Evolutionary conservation across 148 eudicot species (phyloP), one percentile per base, ranked within the genome.

Genomic region (Rhododendron kiyosumense): DNA sequence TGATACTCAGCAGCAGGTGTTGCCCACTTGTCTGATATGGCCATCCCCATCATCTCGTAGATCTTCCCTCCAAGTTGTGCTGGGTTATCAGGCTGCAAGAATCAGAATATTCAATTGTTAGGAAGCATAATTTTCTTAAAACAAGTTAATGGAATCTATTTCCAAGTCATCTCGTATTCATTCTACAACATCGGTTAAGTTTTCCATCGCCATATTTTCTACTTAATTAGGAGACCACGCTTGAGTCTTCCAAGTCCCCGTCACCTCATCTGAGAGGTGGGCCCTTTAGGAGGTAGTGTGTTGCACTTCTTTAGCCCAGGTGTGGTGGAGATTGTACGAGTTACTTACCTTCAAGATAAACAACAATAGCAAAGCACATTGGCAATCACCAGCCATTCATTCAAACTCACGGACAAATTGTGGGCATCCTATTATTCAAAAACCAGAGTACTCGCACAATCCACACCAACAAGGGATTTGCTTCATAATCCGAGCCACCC

Each of bases 1-100:
- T 93, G 88, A 74, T 46, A 84, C 48, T 69, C 88, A n/a, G 51
- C 84, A 61, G 84, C 54, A 10, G 89, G 67, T 17, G 90, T n/a
- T 11, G 75, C 89, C 94, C 94, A 95, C 85, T 94, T 95, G 89
- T 87, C 92, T 28, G 94, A 85, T 49, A 97, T 90, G 86, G 98
- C 95, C 89, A 85, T 81, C 48, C 91, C 93, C 99, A 97, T 93
- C 98, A 96, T 93, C 87, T 95, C 99, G 43, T 96, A 97, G 15
- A 97, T 95, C 88, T 95, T 97, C 61, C 96, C 98, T 46, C 99
- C 96, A n/a, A 97, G 93, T 71, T 93, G 91, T 38, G 99, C 92
- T 17, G 99, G 99, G 89, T 93, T 93, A 49, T 97, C 99, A 75
- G 98, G 98, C 99, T 97, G 96, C 91, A 91, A 11, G 65, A 59